A percentile compares a stretch with the other conserved stretches of the same genome.
These are phyloP conservation scores for Aspergillus wentii DNA, from an alignment of 495 filamentous ascomycete genomes.

Conservation along the genomic window DNA sequence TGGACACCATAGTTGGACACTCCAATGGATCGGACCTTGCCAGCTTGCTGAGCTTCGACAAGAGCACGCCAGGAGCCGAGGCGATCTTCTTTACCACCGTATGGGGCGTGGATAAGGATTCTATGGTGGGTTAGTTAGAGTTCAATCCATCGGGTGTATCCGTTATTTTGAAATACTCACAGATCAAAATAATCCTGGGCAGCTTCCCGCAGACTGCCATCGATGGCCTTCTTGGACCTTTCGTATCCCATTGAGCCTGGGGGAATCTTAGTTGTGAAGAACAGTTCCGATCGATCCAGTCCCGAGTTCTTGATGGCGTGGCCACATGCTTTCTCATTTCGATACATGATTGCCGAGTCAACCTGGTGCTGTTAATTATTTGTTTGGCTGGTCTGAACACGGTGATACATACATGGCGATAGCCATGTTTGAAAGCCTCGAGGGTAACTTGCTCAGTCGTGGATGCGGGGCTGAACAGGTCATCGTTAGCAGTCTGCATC, in stretches of 20 bases:
- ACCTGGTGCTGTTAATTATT: constrained; percentile 34
- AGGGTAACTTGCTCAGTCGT: constrained; percentile 49
- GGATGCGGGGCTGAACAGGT: constrained; percentile 37
- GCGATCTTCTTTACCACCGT: constrained; percentile 44
- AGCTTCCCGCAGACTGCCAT: constrained; percentile 25
- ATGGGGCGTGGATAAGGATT: constrained; percentile 52
- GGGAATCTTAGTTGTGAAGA: constrained; percentile 55
- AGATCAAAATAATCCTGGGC: constrained; percentile 62
- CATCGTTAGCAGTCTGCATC: constrained; percentile 3
- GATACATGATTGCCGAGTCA: constrained; percentile 52
- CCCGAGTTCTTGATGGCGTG: constrained; percentile 39
- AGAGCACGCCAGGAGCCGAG: constrained; percentile 47
- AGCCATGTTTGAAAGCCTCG: constrained; percentile 64
- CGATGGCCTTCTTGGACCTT: constrained; percentile 30
- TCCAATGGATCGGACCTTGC: constrained; percentile 44
- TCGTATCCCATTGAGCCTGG: constrained; percentile 48
- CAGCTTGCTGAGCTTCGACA: constrained; percentile 47
- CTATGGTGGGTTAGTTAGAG: too few relatives aligned
- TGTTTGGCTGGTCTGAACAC: constrained; percentile 20
- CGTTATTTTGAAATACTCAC: constrained; percentile 27
- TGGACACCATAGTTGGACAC: constrained; percentile 55
- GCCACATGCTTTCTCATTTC: constrained; percentile 49
- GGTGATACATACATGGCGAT: constrained; percentile 57
- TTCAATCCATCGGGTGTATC: too few relatives aligned
- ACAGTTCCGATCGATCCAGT: constrained; percentile 41